Conservation (phyloP, 768 basidiomycete genomes). For the Lentinus brumalis region DNA sequence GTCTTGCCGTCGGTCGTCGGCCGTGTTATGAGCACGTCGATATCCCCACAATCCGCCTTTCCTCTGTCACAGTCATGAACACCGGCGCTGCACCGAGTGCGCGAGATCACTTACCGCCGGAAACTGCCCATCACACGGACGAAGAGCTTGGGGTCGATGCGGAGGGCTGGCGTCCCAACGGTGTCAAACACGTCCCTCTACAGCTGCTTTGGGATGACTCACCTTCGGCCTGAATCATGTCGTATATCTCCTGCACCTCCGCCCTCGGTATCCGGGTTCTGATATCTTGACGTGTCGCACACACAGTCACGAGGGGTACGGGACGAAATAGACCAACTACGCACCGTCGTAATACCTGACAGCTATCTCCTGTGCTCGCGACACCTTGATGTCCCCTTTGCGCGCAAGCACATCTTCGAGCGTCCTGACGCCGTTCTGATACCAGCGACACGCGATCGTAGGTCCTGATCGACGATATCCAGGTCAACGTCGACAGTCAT, state of each 20-base stretch:
- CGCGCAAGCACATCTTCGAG: constrained; percentile 69
- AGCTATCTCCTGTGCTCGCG: constrained; percentile 64
- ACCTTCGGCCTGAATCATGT: constrained; percentile 74
- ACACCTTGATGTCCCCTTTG: constrained; percentile 63
- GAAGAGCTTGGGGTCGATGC: constrained; percentile 68
- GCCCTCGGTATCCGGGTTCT: constrained; percentile 82
- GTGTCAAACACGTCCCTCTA: neutral
- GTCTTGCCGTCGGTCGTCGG: constrained; percentile 70
- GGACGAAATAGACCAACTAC: constrained; percentile 10
- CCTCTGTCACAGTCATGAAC: constrained; percentile 49
- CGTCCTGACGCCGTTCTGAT: constrained; percentile 71
- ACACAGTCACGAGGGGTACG: no score
- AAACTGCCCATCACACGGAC: constrained; percentile 94
- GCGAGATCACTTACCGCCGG: constrained; percentile 50
- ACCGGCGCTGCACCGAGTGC: neutral
- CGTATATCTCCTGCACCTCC: constrained; percentile 76
- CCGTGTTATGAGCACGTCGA: constrained; percentile 87
- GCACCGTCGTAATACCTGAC: constrained; percentile 69
- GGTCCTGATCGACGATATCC: constrained; percentile 45
- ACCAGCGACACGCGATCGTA: constrained; percentile 72
- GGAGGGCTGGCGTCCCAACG: constrained; percentile 49
- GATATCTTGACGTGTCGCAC: constrained; percentile 54
- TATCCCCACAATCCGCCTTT: constrained; percentile 83
- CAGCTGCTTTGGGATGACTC: constrained; percentile 9
- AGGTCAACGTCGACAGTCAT: neutral